These are phyloP conservation scores for Kluyveromyces dobzhanskii DNA, from an alignment of 805 yeast genomes.

Conservation along the genomic window DNA sequence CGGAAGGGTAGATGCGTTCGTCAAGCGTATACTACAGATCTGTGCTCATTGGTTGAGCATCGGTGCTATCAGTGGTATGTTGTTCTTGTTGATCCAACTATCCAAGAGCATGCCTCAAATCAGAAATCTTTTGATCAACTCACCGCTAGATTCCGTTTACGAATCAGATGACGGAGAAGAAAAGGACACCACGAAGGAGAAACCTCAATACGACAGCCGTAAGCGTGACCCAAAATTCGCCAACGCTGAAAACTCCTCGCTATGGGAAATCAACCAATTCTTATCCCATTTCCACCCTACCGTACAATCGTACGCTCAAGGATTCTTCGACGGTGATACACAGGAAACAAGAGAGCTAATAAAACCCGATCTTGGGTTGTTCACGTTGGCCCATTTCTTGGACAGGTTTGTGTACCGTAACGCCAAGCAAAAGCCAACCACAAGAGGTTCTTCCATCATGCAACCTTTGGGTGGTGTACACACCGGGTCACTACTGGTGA, in stretches of 20 bases:
- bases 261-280: constrained; percentile 82
- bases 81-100: constrained; percentile 63
- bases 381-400: constrained; percentile 80
- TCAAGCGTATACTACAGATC: constrained; percentile 80
- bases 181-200: constrained; percentile 19
- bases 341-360: constrained; percentile 26
- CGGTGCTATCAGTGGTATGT: constrained; percentile 82
- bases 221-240: constrained; percentile 91
- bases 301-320: constrained; percentile 67
- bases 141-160: constrained; percentile 43
- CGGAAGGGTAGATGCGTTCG: constrained; percentile 76
- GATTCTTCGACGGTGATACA: constrained; percentile 41
- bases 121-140: constrained; percentile 48
- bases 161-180: constrained; percentile 41
- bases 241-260: constrained; percentile 69
- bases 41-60: constrained; percentile 80
- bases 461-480: constrained; percentile 76
- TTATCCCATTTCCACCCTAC: constrained; percentile 88
- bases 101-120: constrained; percentile 57
- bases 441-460: constrained; percentile 92
- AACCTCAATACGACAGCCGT: constrained; percentile 58
- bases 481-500: constrained; percentile 60
- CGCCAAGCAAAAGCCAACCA: constrained; percentile 64
- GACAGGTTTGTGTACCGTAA: constrained; percentile 93
- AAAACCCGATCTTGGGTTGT: constrained; percentile 88